Base-by-base conservation (phyloP, 352 stramenopile species). In the Phytophthora capsici region DNA sequence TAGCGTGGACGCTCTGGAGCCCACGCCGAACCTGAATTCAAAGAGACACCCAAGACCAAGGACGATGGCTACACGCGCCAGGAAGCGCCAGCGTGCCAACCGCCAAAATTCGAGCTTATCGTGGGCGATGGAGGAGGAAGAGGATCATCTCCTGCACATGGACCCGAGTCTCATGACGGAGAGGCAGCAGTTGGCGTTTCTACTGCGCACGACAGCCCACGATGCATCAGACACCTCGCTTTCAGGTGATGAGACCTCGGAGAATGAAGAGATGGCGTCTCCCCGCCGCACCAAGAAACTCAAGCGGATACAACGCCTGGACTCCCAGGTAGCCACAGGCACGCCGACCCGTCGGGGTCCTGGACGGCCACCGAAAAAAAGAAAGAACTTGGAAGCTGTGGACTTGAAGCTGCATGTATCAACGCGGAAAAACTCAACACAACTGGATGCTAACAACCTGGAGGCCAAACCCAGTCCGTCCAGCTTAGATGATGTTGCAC, bases 141-240 rank as follows among this genome's bases (percentile, higher is more conserved):
- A 75, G 19, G 51, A 72, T 22, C 43, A 60, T 52, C 16, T 68
- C 2, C 38, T 69, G 28, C 46, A 62, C 38, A 70, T 88, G 69
- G 72, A 93, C 51, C 77, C 80, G 43, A 88, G 76, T 45, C 69
- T 89, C 20, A 93, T 93, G 85, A 93, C 85, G 43, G 85, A 93
- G 70, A 81, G 85, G 9, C 85, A 93, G 63, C 85, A 91, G 60
- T 60, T 93, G 49, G 79, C 85, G 46, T 93, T 93, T 59, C 70
- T 93, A 19, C 66, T 93, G 58, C 80, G 82, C 4, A 82, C 75
- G 43, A 91, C 85, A 1, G 82, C 85, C 30, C 81, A 85, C 14
- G 79, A 84, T n/a, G 78, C 74, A 25, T 80, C 71, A 30, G 66
- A 75, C 28, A 36, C 19, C 2, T 56, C 58, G 26, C 64, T 52